These are phyloP conservation scores for Purpureocillium takamizusanense DNA, from an alignment of 2,329 filamentous ascomycete species.

Conservation along the genomic window DNA sequence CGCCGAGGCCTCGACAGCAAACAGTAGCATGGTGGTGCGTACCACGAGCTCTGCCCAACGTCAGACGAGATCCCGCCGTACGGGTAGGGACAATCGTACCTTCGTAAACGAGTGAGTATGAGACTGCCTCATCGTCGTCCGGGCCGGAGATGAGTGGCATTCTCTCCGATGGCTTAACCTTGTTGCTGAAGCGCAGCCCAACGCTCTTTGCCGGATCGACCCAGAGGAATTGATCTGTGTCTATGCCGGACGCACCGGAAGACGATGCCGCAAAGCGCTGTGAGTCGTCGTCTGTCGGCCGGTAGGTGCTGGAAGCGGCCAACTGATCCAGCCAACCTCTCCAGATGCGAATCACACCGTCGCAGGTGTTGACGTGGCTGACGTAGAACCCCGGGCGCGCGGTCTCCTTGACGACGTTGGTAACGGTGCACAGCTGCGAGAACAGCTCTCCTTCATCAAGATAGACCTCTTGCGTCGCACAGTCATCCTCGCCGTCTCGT, in stretches of 20 bases:
- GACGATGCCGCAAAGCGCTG: too few species aligned
- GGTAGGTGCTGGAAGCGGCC: conserved; percentile 10
- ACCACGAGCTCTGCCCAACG: conserved; percentile 53
- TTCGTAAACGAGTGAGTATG: conserved; percentile 63
- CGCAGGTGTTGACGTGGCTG: conserved; percentile 55
- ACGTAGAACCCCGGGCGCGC: conserved; percentile 52
- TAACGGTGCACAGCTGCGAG: conserved; percentile 61
- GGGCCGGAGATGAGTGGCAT: conserved; percentile 45
- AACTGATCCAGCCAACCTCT: conserved; percentile 57
- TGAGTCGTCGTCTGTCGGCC: neutral
- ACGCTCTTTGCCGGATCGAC: conserved; percentile 52
- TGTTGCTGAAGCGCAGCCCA: conserved; percentile 59
- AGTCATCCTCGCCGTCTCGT: conserved; percentile 22
- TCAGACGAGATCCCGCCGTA: conserved; percentile 5
- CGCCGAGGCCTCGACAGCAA: conserved; percentile 57
- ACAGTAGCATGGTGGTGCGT: conserved; percentile 51
- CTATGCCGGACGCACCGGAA: neutral
- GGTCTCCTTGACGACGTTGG: conserved; percentile 59
- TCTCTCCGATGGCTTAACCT: conserved; percentile 20
- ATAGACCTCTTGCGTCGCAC: conserved; percentile 49
- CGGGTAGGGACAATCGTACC: conserved; percentile 34
- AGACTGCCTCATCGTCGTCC: conserved; percentile 58
- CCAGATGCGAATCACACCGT: conserved; percentile 63
- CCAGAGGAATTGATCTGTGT: conserved; percentile 50
- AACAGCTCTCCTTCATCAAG: conserved; percentile 66